Percentiles rank a stretch among this genome's conserved stretches.
Conservation (phyloP, 495 filamentous ascomycete genomes). For the Letharia lupina region DNA sequence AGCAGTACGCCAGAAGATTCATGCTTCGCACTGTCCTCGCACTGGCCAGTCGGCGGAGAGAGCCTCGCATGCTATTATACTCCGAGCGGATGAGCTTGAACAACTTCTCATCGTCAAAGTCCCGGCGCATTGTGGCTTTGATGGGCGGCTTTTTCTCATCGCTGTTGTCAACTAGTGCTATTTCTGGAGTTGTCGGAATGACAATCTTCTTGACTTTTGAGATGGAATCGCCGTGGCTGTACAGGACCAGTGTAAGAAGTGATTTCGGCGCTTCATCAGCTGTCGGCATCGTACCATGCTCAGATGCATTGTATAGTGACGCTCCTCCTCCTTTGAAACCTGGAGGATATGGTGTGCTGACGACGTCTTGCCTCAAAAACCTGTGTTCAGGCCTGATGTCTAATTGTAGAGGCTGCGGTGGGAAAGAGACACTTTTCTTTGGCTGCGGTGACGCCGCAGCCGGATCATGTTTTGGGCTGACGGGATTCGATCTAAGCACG, state of each 20-base stretch:
- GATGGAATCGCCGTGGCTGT: slow-evolving; percentile 13
- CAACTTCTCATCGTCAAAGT: slow-evolving; percentile 27
- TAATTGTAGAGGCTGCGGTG: slow-evolving; percentile 12
- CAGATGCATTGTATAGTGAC: neutral
- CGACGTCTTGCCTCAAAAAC: slow-evolving; percentile 21
- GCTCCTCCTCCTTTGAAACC: neutral
- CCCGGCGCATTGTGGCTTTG: slow-evolving; percentile 5
- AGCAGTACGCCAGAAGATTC: slow-evolving; percentile 14
- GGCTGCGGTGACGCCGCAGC: neutral
- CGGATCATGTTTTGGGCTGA: slow-evolving; percentile 5
- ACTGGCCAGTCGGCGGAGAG: slow-evolving; percentile 9
- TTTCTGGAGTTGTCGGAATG: slow-evolving; percentile 15
- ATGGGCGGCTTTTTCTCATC: slow-evolving; percentile 8
- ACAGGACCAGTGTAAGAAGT: slow-evolving; percentile 18
- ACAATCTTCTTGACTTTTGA: slow-evolving; percentile 19
- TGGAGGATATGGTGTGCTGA: slow-evolving; percentile 28
- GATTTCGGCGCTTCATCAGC: slow-evolving; percentile 2
- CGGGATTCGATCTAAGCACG: slow-evolving; percentile 1
- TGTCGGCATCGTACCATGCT: neutral
- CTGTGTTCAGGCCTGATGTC: slow-evolving; percentile 10
- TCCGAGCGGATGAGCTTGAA: slow-evolving; percentile 21
- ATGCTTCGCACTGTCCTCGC: slow-evolving; percentile 20
- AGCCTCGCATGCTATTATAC: slow-evolving; percentile 20
- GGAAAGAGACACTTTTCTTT: slow-evolving; percentile 23
- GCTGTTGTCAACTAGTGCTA: neutral